Evolutionary conservation across 306 rosid genomes (phyloP), one percentile per base, ranked within the genome.

Genomic region (Phaseolus lunatus): DNA sequence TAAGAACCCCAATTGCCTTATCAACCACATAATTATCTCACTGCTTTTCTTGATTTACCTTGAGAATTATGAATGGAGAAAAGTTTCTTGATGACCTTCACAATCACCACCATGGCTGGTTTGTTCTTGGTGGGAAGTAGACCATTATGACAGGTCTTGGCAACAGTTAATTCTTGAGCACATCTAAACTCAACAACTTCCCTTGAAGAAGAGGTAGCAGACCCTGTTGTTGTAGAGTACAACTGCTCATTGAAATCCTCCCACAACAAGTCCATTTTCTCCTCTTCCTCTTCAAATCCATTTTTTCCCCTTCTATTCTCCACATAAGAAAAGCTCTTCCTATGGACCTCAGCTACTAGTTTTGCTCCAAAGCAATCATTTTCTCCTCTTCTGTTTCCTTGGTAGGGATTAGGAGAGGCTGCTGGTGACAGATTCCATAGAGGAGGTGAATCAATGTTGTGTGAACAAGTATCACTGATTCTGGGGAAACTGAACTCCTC

Each of bases 191-290:
- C 84, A 77, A 56, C 78, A 0, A 43, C 77, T 39, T 74, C 84
- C 54, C 78, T 79, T 16, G 84, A 78, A 70, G 88, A 82, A 57
- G 82, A 78, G 19, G 88, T 53, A 3, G 80, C 66, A 71, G 84
- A 82, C 9, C 80, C 81, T 20, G 81, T 72, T 61, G 67, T 70
- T 59, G 79, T 71, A 58, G 76, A 76, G 23, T 8, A 68, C 82
- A 85, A 59, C 10, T 85, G 87, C 75, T 87, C 91, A 56, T 87
- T 85, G 82, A 87, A 83, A 81, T 87, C 80, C 71, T 87, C 91
- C 91, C 91, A 87, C 82, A 87, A 52, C 78, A 83, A 9, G 72
- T 87, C 91, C 91, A 87, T 87, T 73, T 12, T 80, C 8, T 81
- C 70, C 8, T 78, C 81, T 8, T 81, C 87, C 3, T 74, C 81